Percentiles rank a stretch among this genome's conserved stretches.
These are phyloP conservation scores for Sporothrix euskadiensis DNA, from an alignment of 2,329 filamentous ascomycete genomes.

Conservation along the genomic window DNA sequence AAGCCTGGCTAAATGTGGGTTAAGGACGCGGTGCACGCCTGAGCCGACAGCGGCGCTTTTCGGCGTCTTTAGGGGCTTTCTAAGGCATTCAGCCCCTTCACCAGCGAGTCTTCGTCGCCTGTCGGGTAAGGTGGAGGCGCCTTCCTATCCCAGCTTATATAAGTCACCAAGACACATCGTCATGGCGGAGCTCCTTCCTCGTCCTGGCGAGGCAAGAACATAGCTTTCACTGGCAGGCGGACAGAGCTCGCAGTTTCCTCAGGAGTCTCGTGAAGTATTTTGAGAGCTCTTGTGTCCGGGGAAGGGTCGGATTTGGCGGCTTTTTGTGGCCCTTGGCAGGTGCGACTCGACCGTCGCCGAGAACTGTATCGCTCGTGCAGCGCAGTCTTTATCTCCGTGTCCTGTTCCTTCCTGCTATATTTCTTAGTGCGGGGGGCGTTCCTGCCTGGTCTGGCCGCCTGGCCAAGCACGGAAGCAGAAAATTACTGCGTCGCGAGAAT, in stretches of 20 bases:
- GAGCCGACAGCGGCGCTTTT: slow-evolving; percentile 9
- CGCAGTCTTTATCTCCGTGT: slow-evolving; percentile 24
- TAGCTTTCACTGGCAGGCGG: neutral
- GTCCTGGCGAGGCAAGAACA: neutral
- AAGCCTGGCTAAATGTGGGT: neutral
- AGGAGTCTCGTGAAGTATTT: neutral
- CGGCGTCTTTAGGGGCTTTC: neutral
- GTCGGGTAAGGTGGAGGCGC: neutral
- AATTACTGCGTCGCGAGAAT: slow-evolving; percentile 27
- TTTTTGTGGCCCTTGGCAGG: neutral
- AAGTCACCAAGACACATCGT: slow-evolving; percentile 1
- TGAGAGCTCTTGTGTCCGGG: neutral
- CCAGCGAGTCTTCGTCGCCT: slow-evolving; percentile 1
- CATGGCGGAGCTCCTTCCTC: neutral
- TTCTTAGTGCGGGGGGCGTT: slow-evolving; percentile 17
- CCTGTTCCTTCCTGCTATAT: neutral
- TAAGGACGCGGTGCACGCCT: neutral
- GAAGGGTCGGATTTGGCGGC: slow-evolving; percentile 1
- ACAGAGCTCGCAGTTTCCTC: neutral
- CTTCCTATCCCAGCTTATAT: neutral
- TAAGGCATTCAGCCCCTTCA: neutral
- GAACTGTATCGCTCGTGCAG: neutral
- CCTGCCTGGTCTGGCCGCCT: slow-evolving; percentile 10
- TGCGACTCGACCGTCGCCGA: neutral
- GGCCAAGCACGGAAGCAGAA: slow-evolving; percentile 10